Evolutionary conservation across 805 yeast species (phyloP), one percentile per base, ranked within the genome.

Genomic region (Lipomyces starkeyi): DNA sequence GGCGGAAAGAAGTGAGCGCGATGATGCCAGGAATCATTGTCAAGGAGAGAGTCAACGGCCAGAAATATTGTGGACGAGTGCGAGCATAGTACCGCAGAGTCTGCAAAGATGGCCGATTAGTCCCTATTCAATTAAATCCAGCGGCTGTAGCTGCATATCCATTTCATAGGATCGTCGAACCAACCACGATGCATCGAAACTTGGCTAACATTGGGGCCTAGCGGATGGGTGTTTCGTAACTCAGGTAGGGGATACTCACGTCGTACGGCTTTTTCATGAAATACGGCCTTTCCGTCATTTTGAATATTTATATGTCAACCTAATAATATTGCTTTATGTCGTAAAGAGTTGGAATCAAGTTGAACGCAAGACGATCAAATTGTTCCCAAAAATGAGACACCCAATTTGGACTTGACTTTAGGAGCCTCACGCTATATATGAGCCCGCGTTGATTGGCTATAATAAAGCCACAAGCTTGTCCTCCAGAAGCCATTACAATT

Each of bases 41-140:
- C 61, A 84, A 76, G 2, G 90, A 91, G 74, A 89, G 80, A 35
- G 82, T 81, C 14, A 85, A 83, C 27, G 91, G 82, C 77, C 81
- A 87, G 78, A 88, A 87, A 73, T 88, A 82, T 79, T 88, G 90
- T 58, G 93, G 93, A 76, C 85, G 86, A 68, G 85, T 86, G 79
- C 89, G 89, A 17, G 92, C 90, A 74, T 87, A 88, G 78, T 85
- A 88, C 76, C 91, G 87, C 64, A 80, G 74, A 83, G 84, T 82
- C 85, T 83, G 73, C 20, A 68, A 58, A 47, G 22, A 17, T 17
- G 5, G 22, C 9, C 22, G 20, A n/a, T 43, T n/a, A 43, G 49
- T 43, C 49, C 3, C 40, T 37, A 37, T 13, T 43, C 25, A 17
- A 17, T 43, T 43, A 13, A 13, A 13, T 35, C 14, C 40, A 35